Evolutionary conservation across 2,329 filamentous ascomycete species (phyloP), one percentile per base, ranked within the genome.

Genomic region (Aureobasidium lini): DNA sequence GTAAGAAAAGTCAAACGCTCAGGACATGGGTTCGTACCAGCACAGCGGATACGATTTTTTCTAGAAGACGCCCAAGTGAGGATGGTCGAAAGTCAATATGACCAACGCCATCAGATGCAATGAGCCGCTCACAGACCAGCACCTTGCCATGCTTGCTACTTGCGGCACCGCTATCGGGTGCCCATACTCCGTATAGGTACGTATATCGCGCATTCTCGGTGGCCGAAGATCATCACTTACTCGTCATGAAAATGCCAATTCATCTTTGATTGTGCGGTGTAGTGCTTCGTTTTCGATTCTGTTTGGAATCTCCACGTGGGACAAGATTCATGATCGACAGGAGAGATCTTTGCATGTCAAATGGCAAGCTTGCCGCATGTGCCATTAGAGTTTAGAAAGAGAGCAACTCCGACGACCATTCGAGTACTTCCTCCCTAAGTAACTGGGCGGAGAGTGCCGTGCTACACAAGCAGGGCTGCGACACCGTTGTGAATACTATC

Each of bases 61-160:
- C 52, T 37, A 46, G 52, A 56, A 56, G 40, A 46, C 52, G 52
- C 52, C 40, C 52, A 32, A 29, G 29, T 18, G 52, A 37, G 6
- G 52, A 37, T 37, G 18, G 52, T 46, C 40, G 40, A 56, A 56
- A 56, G 52, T 37, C 52, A 56, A 56, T 56, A 56, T 56, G 52
- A 56, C 52, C 40, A 56, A 16, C 15, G 44, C 15, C 5, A 10
- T 47, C 23, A 8, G 23, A 37, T 37, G 52, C 40, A 16, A 16
- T 1, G 39, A 56, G 52, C 40, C n/a, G 52, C 40, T 29, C 39
- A 37, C 52, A 56, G 39, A 53, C 49, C 49, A 40, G 23, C 23
- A 16, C 9, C 34, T 39, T 31, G 23, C 23, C 23, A 23, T 23
- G 36, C 16, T 52, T 18, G 34, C 16, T n/a, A 52, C 28, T 42